Evolutionary conservation across 345 rosid genomes (phyloP).

Genomic region (Salix udensis): DNA sequence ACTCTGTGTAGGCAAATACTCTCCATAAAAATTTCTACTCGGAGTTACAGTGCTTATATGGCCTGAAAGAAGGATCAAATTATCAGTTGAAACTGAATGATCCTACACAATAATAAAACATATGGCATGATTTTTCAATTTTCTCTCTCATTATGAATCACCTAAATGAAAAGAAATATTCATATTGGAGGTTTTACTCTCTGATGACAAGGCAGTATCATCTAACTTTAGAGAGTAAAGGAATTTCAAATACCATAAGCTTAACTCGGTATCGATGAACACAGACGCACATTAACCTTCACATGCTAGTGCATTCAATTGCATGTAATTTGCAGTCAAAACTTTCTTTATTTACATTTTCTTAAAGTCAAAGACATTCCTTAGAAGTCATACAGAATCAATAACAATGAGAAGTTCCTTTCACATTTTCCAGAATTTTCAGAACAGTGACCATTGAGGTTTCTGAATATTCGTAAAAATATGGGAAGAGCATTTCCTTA

Average conservation of each 20-base stretch:
- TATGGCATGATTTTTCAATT: background rate
- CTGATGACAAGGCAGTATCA: background rate
- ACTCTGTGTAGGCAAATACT: conserved; percentile 12
- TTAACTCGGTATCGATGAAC: background rate
- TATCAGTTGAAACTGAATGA: background rate
- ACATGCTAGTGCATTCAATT: background rate
- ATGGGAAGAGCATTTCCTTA: background rate
- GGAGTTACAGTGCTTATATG: conserved; percentile 11
- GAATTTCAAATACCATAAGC: background rate
- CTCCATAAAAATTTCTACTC: conserved; percentile 12
- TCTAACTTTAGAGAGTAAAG: background rate
- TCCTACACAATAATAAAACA: background rate
- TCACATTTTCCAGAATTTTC: background rate
- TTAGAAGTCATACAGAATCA: background rate
- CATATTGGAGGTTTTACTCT: background rate
- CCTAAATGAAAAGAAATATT: background rate
- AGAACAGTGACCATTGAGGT: background rate
- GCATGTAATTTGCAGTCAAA: background rate
- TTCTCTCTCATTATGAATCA: background rate
- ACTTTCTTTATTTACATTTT: background rate
- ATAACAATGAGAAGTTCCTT: background rate
- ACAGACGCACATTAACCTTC: background rate
- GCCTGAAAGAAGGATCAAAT: conserved; percentile 22
- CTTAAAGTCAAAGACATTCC: background rate
- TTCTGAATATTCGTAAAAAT: background rate